Conservation (phyloP, 140 eudicot species). For the Cichorium intybus region DNA sequence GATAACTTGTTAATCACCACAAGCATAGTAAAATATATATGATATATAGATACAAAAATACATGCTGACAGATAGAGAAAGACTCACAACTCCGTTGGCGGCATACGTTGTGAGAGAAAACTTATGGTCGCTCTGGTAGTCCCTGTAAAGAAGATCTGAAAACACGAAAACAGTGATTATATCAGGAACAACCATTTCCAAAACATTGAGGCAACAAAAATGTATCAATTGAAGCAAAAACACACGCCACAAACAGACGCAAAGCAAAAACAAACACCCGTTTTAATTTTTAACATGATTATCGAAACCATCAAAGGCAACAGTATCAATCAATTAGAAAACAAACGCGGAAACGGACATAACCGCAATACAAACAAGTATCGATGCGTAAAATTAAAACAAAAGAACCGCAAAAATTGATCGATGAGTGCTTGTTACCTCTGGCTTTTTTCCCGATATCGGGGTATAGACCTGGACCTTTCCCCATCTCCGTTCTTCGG, state of each 20-base stretch:
- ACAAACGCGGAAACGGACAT: background rate
- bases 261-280: background rate
- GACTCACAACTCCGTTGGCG: conserved; percentile 51
- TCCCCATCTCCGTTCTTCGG: conserved; percentile 37
- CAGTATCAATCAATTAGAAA: background rate
- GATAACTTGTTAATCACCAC: conserved; percentile 1
- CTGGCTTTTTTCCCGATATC: conserved; percentile 82
- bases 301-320: conserved; percentile 5
- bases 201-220: background rate
- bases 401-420: background rate
- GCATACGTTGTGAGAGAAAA: conserved; percentile 66
- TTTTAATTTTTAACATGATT: background rate
- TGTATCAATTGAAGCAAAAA: background rate
- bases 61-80: background rate
- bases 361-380: conserved; percentile 6
- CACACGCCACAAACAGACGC: background rate
- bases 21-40: background rate
- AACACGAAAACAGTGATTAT: background rate
- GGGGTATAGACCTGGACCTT: conserved; percentile 80
- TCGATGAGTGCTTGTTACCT: conserved; percentile 37
- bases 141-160: conserved; percentile 78
- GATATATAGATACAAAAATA: background rate
- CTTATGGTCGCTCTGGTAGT: conserved; percentile 72
- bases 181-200: background rate
- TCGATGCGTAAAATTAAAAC: background rate